Evolutionary conservation across 441 rosid genomes (phyloP).

Genomic region (Arabidopsis hybrid): DNA sequence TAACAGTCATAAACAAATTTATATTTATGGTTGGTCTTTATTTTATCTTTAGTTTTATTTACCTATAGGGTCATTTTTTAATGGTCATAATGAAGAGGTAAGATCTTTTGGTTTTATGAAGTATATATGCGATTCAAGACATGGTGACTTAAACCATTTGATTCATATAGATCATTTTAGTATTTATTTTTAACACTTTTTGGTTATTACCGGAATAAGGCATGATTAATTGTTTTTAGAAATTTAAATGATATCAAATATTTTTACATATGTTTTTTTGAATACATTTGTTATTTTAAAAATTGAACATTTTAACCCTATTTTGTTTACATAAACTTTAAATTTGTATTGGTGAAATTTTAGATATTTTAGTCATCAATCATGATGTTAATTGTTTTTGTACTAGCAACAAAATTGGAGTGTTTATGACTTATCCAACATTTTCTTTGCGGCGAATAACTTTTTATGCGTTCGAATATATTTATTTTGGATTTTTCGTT

Average conservation of each 20-base stretch:
- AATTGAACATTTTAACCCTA: not conserved
- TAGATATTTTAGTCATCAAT: not conserved
- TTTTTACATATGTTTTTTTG: not conserved
- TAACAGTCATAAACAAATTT: no score
- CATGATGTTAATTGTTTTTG: not conserved
- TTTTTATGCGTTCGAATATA: not conserved
- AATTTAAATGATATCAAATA: not conserved
- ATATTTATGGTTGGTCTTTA: not conserved
- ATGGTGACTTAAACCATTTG: no score
- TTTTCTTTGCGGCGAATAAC: not conserved
- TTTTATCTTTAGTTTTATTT: not conserved
- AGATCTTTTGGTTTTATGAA: no score
- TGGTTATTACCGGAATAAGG: not conserved
- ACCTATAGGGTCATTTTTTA: not conserved
- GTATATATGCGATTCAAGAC: no score
- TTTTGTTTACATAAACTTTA: not conserved
- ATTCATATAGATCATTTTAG: not conserved
- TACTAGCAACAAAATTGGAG: conserved; percentile 4
- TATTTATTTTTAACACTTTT: not conserved
- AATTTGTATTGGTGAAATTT: not conserved
- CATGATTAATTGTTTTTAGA: not conserved
- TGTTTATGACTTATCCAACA: not conserved
- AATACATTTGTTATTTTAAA: not conserved
- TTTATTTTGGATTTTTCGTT: not conserved
- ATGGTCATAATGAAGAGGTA: no score